A percentile compares a stretch with the other conserved stretches of the same genome.
Conservation (phyloP, 257 asterid species). For the Eustoma russellianum region DNA sequence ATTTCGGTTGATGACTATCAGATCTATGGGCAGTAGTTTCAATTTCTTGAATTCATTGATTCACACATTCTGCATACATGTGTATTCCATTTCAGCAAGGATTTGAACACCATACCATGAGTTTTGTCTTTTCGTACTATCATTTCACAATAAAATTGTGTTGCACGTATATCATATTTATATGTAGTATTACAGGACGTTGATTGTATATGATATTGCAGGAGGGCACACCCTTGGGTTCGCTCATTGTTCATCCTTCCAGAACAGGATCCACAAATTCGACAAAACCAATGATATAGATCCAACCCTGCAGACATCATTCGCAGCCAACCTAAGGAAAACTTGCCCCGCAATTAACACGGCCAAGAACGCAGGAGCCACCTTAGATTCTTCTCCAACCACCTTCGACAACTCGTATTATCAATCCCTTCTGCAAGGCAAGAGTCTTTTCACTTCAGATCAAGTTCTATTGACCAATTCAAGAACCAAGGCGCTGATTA, state of each 20-base stretch:
- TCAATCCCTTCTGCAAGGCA: conserved; percentile 60
- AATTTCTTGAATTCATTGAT: too few relatives aligned
- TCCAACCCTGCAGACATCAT: conserved; percentile 46
- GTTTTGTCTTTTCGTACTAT: too few relatives aligned
- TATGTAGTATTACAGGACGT: too few relatives aligned
- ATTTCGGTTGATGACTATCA: too few relatives aligned
- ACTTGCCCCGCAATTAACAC: conserved; percentile 60
- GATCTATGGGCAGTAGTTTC: too few relatives aligned
- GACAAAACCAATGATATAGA: conserved; percentile 34
- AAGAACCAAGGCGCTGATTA: conserved; percentile 43
- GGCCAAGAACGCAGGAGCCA: conserved; percentile 53
- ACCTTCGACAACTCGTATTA: conserved; percentile 61
- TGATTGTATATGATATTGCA: conserved; percentile 11
- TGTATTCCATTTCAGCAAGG: too few relatives aligned
- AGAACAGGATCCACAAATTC: conserved; percentile 77
- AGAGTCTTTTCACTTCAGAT: conserved; percentile 63
- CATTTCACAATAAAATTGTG: too few relatives aligned
- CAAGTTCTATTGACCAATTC: conserved; percentile 44
- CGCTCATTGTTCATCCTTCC: conserved; percentile 83
- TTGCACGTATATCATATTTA: too few relatives aligned
- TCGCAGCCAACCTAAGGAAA: conserved; percentile 42
- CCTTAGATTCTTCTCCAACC: conserved; percentile 53
- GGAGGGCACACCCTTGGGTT: conserved; percentile 94
- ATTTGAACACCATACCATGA: too few relatives aligned
- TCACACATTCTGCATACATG: too few relatives aligned